These are phyloP conservation scores for Penicillium odoratum DNA, from an alignment of 495 filamentous ascomycete genomes.

Conservation along the genomic window DNA sequence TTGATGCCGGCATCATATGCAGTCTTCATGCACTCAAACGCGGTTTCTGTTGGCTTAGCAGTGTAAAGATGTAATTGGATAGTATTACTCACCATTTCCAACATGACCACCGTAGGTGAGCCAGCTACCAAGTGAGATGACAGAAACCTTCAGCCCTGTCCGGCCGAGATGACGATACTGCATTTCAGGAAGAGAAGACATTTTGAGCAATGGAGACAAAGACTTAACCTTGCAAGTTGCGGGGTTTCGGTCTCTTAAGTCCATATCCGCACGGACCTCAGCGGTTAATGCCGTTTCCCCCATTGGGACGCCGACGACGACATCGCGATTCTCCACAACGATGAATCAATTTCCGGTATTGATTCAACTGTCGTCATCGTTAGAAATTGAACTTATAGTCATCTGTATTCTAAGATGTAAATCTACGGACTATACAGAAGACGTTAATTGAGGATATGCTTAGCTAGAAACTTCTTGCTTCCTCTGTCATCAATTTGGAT, in stretches of 20 bases:
- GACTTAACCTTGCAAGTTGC: not conserved
- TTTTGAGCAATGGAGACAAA: not conserved
- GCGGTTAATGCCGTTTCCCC: conserved; percentile 1
- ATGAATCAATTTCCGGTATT: no score
- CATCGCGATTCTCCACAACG: no score
- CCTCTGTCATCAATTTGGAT: no score
- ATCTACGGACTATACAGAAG: no score
- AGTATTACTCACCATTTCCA: conserved; percentile 54
- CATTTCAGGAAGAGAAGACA: conserved; percentile 59
- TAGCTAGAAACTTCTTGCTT: no score
- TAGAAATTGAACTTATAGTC: no score
- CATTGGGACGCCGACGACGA: conserved; percentile 6
- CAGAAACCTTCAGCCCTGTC: conserved; percentile 73
- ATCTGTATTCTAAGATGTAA: no score
- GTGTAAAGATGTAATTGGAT: not conserved
- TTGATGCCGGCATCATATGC: conserved; percentile 77
- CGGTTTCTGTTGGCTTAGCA: conserved; percentile 47
- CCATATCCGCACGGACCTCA: not conserved
- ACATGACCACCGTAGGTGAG: conserved; percentile 79
- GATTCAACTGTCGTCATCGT: no score
- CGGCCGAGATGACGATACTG: conserved; percentile 73
- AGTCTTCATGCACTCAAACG: conserved; percentile 69
- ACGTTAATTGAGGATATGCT: no score
- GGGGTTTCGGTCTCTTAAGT: conserved; percentile 4
- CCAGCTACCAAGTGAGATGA: conserved; percentile 73